These are phyloP conservation scores for Vanrija humicola DNA, from an alignment of 1,284 basidiomycete species.

Conservation along the genomic window DNA sequence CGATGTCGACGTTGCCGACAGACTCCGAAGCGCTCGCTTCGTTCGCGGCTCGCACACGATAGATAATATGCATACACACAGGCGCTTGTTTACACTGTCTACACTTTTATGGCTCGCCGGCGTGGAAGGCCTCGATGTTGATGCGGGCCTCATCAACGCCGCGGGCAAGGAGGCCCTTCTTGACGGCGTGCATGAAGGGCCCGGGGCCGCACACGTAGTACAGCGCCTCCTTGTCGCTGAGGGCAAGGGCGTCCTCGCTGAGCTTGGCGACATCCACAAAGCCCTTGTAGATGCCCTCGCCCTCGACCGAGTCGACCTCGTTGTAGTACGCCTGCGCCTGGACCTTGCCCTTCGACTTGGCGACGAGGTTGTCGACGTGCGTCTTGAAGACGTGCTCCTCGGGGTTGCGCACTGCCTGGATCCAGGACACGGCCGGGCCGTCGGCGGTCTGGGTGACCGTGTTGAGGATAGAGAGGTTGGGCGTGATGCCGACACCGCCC, in stretches of 20 bases:
- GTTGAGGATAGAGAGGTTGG: slow-evolving; percentile 38
- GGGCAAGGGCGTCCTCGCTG: slow-evolving; percentile 16
- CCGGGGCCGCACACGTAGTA: slow-evolving; percentile 37
- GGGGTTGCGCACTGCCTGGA: slow-evolving; percentile 13
- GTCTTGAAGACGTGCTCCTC: slow-evolving; percentile 18
- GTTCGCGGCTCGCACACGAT: no score
- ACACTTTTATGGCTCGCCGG: slow-evolving; percentile 17
- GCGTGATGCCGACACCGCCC: slow-evolving; percentile 39
- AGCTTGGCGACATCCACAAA: slow-evolving; percentile 18
- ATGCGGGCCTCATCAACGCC: slow-evolving; percentile 26
- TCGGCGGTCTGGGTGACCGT: slow-evolving; percentile 5
- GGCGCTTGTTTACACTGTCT: no score
- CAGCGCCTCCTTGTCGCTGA: slow-evolving; percentile 20
- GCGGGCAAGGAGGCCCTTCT: slow-evolving; percentile 13
- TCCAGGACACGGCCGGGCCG: slow-evolving; percentile 18
- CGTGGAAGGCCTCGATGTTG: slow-evolving; percentile 30
- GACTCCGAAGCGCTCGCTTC: no score
- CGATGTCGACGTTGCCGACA: no score
- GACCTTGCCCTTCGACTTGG: slow-evolving; percentile 19
- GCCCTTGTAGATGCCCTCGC: slow-evolving; percentile 7
- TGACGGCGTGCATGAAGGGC: slow-evolving; percentile 27
- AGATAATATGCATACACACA: no score
- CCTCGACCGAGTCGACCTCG: not conserved
- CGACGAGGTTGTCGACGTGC: slow-evolving; percentile 15
- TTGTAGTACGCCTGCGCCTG: slow-evolving; percentile 22